Percentiles rank a stretch among this genome's conserved stretches.
These are phyloP conservation scores for Syzygium grande DNA, from an alignment of 345 rosid species.

Conservation along the genomic window DNA sequence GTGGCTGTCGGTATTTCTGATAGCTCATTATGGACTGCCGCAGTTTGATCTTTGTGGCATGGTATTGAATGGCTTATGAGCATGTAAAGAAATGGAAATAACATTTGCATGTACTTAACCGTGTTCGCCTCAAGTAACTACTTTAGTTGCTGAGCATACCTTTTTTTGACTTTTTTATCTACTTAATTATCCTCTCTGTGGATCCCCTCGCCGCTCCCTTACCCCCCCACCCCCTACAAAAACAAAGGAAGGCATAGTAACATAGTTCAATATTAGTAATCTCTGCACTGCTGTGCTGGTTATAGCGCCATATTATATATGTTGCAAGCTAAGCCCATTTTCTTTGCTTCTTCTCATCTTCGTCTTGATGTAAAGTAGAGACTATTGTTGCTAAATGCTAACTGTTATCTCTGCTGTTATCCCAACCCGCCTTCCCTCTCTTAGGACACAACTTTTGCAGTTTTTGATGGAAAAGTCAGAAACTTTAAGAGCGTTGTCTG, in stretches of 20 bases:
- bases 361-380: background rate
- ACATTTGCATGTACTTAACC: background rate
- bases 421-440: slow-evolving; percentile 57
- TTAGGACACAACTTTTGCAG: slow-evolving; percentile 70
- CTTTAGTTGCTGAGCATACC: background rate
- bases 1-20: background rate
- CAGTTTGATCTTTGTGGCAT: background rate
- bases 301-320: background rate
- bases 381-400: background rate
- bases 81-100: background rate
- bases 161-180: background rate
- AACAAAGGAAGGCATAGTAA: background rate
- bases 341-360: background rate
- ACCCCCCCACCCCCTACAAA: background rate
- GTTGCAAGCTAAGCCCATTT: background rate
- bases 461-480: slow-evolving; percentile 72
- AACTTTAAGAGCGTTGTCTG: slow-evolving; percentile 25
- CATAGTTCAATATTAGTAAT: background rate
- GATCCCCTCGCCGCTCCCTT: background rate
- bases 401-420: background rate
- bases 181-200: background rate
- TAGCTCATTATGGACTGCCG: background rate
- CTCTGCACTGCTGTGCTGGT: background rate
- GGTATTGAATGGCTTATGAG: background rate
- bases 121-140: background rate